Percentiles rank a stretch among this genome's conserved stretches.
phyloP scores from a whole-genome alignment of 148 eudicot species.

The Rhododendron vialii region DNA sequence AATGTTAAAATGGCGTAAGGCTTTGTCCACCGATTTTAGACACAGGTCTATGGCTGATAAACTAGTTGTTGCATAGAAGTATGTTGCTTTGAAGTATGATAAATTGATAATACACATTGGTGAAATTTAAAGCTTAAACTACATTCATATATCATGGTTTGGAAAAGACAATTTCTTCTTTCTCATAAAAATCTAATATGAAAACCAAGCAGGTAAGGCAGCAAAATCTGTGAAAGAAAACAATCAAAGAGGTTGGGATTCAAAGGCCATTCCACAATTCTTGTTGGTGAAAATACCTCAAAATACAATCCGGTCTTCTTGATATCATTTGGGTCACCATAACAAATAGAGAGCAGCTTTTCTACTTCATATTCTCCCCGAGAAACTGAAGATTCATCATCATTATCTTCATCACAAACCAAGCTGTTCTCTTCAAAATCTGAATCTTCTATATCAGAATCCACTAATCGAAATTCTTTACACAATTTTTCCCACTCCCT shows the following conservation, averaged over 20 bases:
- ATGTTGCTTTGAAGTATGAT: background rate
- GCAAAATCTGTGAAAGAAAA: background rate
- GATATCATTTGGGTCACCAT: slow-evolving; percentile 24
- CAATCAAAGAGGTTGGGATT: background rate
- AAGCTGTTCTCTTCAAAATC: background rate
- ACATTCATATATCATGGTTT: background rate
- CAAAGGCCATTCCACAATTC: background rate
- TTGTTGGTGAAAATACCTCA: slow-evolving; percentile 12
- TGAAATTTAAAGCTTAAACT: background rate
- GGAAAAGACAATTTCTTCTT: background rate
- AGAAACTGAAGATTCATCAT: background rate
- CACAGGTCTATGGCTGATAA: background rate
- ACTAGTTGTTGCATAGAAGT: background rate
- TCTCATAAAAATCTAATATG: background rate
- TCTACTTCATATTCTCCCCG: slow-evolving; percentile 26
- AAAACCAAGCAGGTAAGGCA: background rate
- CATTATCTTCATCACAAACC: slow-evolving; percentile 11
- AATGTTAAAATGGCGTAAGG: background rate
- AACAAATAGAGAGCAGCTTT: slow-evolving; percentile 18
- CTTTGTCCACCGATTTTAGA: background rate
- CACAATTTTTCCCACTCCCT: slow-evolving; percentile 37
- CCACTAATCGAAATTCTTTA: slow-evolving; percentile 12
- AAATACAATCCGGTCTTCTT: slow-evolving; percentile 13
- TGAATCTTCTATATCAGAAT: background rate
- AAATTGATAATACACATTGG: background rate